A percentile compares a stretch with the other conserved stretches of the same genome.
Conservation (phyloP, 1,284 basidiomycete species). For the Cryptococcus wingfieldii region DNA sequence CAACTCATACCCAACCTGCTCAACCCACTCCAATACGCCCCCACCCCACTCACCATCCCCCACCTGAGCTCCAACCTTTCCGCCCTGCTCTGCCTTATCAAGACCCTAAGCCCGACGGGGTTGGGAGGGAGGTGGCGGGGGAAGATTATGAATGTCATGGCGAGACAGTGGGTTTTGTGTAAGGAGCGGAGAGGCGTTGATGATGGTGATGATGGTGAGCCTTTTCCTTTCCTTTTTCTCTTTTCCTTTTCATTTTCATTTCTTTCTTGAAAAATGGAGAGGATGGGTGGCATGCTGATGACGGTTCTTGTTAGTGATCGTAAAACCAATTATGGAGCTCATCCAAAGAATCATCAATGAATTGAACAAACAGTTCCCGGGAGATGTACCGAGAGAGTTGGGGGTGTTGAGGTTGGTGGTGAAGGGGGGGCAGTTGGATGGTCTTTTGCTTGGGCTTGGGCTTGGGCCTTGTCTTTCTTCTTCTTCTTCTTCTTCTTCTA, state of each 20-base stretch:
- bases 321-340: too few relatives aligned
- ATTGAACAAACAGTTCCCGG: too few relatives aligned
- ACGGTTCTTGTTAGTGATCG: too few relatives aligned
- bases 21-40: conserved; percentile 37
- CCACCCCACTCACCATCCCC: conserved; percentile 25
- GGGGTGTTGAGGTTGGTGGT: too few relatives aligned
- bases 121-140: conserved; percentile 42
- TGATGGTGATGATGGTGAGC: background rate
- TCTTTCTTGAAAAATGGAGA: too few relatives aligned
- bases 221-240: background rate
- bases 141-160: conserved; percentile 40
- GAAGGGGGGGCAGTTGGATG: too few relatives aligned
- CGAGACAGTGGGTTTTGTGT: conserved; percentile 32
- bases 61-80: conserved; percentile 40
- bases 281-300: too few relatives aligned
- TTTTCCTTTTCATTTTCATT: too few relatives aligned
- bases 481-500: background rate
- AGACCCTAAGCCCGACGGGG: conserved; percentile 22
- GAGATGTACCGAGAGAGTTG: too few relatives aligned
- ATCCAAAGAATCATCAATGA: too few relatives aligned
- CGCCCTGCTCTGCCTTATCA: conserved; percentile 30
- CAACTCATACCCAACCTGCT: conserved; percentile 42
- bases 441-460: too few relatives aligned
- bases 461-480: background rate
- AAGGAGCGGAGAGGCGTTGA: conserved; percentile 20